Evolutionary conservation across 805 yeast genomes (phyloP).

Genomic region (Starmerella davenportii): DNA sequence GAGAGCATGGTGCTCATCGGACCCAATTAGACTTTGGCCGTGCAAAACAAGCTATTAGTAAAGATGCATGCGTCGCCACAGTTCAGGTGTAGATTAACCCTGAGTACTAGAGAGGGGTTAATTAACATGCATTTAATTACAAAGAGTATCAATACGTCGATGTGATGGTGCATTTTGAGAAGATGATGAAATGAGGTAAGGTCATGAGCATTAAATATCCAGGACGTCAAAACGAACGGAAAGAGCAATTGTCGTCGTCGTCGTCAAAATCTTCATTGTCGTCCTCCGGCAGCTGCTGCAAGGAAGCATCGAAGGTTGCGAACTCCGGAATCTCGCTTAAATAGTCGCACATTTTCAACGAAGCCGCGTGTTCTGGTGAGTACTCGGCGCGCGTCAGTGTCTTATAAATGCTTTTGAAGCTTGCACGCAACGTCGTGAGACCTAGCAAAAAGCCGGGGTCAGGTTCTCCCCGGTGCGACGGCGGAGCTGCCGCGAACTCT

Average conservation of each 20-base stretch:
- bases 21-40: too few relatives aligned
- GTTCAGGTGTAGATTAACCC: too few relatives aligned
- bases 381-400: slow-evolving; percentile 31
- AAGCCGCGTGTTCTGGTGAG: slow-evolving; percentile 10
- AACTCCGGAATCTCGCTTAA: neutral
- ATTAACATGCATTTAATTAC: too few relatives aligned
- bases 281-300: neutral
- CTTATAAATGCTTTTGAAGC: slow-evolving; percentile 43
- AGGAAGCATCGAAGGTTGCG: neutral
- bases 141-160: too few relatives aligned
- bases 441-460: slow-evolving; percentile 84
- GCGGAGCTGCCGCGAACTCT: slow-evolving; percentile 43
- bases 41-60: too few relatives aligned
- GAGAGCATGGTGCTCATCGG: too few relatives aligned
- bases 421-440: slow-evolving; percentile 46
- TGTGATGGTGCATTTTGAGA: too few relatives aligned
- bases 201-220: too few relatives aligned
- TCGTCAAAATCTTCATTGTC: slow-evolving; percentile 7
- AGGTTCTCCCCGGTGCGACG: slow-evolving; percentile 40
- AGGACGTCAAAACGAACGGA: too few relatives aligned
- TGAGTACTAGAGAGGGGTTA: too few relatives aligned
- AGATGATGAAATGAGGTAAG: too few relatives aligned
- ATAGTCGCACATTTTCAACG: slow-evolving; percentile 2
- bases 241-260: neutral
- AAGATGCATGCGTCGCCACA: too few relatives aligned